These are phyloP conservation scores for Tieghemiomyces parasiticus DNA, from an alignment of 192 early-diverging fungal species.

Conservation along the genomic window DNA sequence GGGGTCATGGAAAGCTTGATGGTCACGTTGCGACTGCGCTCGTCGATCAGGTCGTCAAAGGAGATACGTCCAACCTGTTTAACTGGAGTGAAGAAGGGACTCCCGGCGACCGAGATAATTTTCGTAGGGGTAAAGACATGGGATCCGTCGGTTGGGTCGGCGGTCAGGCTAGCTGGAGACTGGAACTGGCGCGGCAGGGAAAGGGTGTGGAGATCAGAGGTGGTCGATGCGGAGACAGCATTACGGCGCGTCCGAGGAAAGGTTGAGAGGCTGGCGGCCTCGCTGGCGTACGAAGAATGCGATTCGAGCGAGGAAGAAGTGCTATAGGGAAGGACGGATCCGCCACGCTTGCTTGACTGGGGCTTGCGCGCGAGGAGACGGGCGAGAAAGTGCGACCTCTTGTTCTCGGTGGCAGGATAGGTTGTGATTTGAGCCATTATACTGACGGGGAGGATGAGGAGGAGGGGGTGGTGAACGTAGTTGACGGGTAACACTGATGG, in stretches of 20 bases:
- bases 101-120: not conserved
- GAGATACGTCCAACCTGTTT: not conserved
- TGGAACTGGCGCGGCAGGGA: not conserved
- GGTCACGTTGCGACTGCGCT: not conserved
- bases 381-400: not conserved
- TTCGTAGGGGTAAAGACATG: not conserved
- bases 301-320: not conserved
- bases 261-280: not conserved
- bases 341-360: not conserved
- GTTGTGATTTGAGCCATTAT: not conserved
- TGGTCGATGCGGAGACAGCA: not conserved
- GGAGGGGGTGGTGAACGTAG: not conserved
- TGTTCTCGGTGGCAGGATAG: not conserved
- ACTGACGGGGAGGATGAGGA: not conserved
- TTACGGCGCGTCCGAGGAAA: not conserved
- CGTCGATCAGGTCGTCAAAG: not conserved
- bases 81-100: not conserved
- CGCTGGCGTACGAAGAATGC: not conserved
- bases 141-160: not conserved
- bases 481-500: not conserved
- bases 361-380: not conserved
- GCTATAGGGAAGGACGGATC: not conserved
- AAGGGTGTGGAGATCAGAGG: not conserved
- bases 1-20: not conserved
- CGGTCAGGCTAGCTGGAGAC: not conserved